Evolutionary conservation across 2,329 filamentous ascomycete genomes (phyloP), one percentile per base, ranked within the genome.

Genomic region (Epichloe hybrida): DNA sequence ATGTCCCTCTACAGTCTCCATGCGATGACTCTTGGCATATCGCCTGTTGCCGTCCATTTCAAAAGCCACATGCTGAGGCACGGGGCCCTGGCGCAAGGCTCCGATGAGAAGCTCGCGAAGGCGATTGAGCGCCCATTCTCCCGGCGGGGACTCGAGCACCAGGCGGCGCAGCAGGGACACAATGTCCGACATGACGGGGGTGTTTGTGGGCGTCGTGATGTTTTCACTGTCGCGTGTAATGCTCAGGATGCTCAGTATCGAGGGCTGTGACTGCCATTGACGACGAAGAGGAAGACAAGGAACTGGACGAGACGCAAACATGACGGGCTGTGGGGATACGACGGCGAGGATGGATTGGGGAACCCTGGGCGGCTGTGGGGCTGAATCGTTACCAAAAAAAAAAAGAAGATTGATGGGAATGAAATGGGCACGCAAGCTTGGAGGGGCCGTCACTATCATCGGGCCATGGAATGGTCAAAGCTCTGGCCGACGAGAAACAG

Each of bases 11-110:
- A 97, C 83, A 0, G 90, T 95, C 72, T 98, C 93, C 65, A 98
- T 95, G 56, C 91, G 83, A 70, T 93, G 88, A 55, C 77, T 86
- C 54, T 87, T 79, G 13, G 93, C 93, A 71, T 94, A 98, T 43
- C 93, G 84, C 61, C 93, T 76, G 69, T 98, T 98, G 51, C 93
- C 93, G 66, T 98, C 93, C 93, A 98, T 98, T 59, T 96, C 91
- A 64, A 98, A 98, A n/a, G 93, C 93, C 54, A 98, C 81, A 79
- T 98, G 93, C 62, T 88, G 83, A 9, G 93, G 93, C 50, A 98
- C 84, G 2, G 89, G 88, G 0, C 93, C 93, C 68, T 96, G 91
- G 62, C 84, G 84, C 50, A 97, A 71, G 47, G 90, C 86, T 50
- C 88, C 88, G 59, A 98, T 93, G 55, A 97, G 76, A 48, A 95